These are phyloP conservation scores for Verticillium dahliae DNA, from an alignment of 2,329 filamentous ascomycete species.

Conservation along the genomic window DNA sequence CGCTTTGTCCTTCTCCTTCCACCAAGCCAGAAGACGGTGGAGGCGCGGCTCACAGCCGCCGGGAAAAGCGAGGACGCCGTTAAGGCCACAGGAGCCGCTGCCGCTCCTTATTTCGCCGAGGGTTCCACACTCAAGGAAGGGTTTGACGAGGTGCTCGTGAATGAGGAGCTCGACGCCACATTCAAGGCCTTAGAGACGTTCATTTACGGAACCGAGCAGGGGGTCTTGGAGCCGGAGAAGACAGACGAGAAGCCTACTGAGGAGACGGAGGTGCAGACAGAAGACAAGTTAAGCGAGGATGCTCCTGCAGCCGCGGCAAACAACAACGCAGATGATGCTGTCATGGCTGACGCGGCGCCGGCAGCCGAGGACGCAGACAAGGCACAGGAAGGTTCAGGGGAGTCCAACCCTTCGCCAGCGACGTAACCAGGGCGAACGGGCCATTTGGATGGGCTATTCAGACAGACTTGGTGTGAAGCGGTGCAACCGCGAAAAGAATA, in stretches of 20 bases:
- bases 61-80: slow-evolving; percentile 16
- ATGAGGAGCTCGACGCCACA: slow-evolving; percentile 8
- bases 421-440: too few relatives aligned
- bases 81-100: slow-evolving; percentile 15
- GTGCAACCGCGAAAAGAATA: neutral
- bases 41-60: slow-evolving; percentile 18
- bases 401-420: too few relatives aligned
- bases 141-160: slow-evolving; percentile 9
- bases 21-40: slow-evolving; percentile 20
- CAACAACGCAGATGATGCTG: neutral
- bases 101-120: slow-evolving; percentile 17
- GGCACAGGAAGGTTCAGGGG: neutral
- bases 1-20: slow-evolving; percentile 48
- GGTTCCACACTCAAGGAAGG: slow-evolving; percentile 4
- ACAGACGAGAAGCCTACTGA: neutral
- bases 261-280: neutral
- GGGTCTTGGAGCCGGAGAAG: neutral
- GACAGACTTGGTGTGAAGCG: neutral
- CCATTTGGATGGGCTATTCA: neutral
- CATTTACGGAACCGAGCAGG: slow-evolving; percentile 3
- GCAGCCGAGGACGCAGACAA: neutral
- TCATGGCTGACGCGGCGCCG: neutral
- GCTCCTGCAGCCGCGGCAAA: neutral
- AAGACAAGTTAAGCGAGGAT: neutral
- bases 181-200: slow-evolving; percentile 5